Evolutionary conservation across 495 filamentous ascomycete genomes (phyloP), one percentile per base, ranked within the genome.

Genomic region (Neurospora discreta): DNA sequence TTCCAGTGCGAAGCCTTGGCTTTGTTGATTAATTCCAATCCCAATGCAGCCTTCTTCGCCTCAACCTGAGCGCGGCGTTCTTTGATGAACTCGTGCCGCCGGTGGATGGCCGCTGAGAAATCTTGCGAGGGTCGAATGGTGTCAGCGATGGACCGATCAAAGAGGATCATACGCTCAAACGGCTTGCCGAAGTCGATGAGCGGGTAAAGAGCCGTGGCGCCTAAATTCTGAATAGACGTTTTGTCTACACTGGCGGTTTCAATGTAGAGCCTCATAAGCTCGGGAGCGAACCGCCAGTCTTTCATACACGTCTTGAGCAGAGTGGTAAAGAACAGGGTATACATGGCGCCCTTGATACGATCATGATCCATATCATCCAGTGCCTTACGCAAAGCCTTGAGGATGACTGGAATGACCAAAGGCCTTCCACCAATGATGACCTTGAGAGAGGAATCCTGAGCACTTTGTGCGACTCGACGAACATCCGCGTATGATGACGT

Each of bases 401-500:
- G 85, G 38, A 99, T 84, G 40, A 91, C 90, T 0, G 94, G 93
- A 44, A 99, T 97, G 43, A 98, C 91, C 5, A 98, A 84, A 1
- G 92, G 90, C 23, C 93, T 88, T 8, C 92, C 90, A 7, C 93
- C 95, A 79, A 95, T 91, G 36, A 98, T 87, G 42, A 89, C 90
- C 81, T 97, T 98, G n/a, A 98, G 86, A 0, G 96, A 95, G 6
- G 95, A 94, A 82, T 99, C 95, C 70, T 91, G 91, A 2, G 96
- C 93, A 73, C 88, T 90, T 77, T 99, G 95, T 41, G 95, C 95
- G 71, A 96, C 94, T 33, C 95, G 87, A 15, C 95, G 92, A 36
- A 98, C 95, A 75, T 99, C 95, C 0, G 95, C 94, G 78, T 99
- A 99, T 20, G 92, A 83, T n/a, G 94, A 97, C 36, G 97, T 92